Evolutionary conservation across 2,329 filamentous ascomycete genomes (phyloP), one percentile per base, ranked within the genome.

Genomic region (Epichloe sylvatica): DNA sequence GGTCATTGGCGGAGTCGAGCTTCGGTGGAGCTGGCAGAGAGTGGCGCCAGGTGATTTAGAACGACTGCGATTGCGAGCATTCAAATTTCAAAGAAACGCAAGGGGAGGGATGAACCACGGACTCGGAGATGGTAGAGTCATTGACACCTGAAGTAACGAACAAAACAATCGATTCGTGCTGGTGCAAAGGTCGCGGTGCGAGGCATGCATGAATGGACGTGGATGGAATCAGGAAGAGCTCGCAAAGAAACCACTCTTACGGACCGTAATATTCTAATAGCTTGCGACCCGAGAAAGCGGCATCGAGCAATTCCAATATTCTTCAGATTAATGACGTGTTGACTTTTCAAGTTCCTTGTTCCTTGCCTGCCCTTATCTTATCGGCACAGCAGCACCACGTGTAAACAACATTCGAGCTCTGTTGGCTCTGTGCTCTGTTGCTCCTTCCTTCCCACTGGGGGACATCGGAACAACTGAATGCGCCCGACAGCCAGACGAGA

Each of bases 191-290:
- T 33, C 40, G 33, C 34, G 17, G 35, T 19, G 37, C 35, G 37
- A 46, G 42, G 36, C 30, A 45, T 12, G 23, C n/a, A 5, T 15
- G n/a, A n/a, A 47, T 53, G 53, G 57, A 58, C 45, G 51, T 49
- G 50, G 54, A 62, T 64, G 62, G 62, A 64, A 64, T 53, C 59
- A 56, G 47, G 54, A 52, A 57, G 61, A 61, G 33, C 12, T 39
- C 13, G 12, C 19, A 36, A 38, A 12, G 30, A 30, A 11, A 30
- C 15, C 40, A 17, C 40, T 30, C 33, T 21, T 19, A 19, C 19
- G 19, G 19, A 19, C 19, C 19, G 19, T 19, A 19, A 19, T 19
- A 19, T 19, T 19, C 15, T 30, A 8, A 33, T 33, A 33, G 8
- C 15, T 33, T 19, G 13, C 39, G 17, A 15, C 17, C 19, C 30